A percentile compares a stretch with the other conserved stretches of the same genome.
These are phyloP conservation scores for Arachnomyces sp. DNA, from an alignment of 2,329 filamentous ascomycete genomes.

Conservation along the genomic window DNA sequence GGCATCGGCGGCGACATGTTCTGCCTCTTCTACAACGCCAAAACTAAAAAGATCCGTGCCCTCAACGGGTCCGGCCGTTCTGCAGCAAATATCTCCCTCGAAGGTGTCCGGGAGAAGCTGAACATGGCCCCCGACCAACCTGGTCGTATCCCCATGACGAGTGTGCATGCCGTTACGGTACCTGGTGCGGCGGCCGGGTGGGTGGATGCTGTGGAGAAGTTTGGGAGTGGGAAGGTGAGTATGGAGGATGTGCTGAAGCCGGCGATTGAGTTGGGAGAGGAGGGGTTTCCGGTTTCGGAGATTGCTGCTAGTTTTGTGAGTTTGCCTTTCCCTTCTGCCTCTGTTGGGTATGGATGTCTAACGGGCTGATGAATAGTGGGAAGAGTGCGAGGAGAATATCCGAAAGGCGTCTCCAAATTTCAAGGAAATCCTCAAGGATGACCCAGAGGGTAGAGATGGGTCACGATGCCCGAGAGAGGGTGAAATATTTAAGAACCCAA, in stretches of 20 bases:
- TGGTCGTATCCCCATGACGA: conserved; percentile 61
- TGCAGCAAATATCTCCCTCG: conserved; percentile 58
- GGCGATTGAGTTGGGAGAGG: conserved; percentile 76
- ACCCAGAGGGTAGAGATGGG: conserved; percentile 58
- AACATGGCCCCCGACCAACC: conserved; percentile 50
- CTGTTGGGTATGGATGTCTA: conserved; percentile 1
- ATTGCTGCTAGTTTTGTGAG: conserved; percentile 60
- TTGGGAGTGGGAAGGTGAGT: conserved; percentile 77
- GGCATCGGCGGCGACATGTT: conserved; percentile 98
- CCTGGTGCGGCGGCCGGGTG: conserved; percentile 89
- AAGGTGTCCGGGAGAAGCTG: conserved; percentile 61
- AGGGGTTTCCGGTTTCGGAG: conserved; percentile 84
- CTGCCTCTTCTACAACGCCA: conserved; percentile 81
- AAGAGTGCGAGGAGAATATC: conserved; percentile 53
- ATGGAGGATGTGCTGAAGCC: conserved; percentile 71
- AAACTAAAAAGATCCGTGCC: conserved; percentile 70
- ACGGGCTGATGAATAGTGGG: conserved; percentile 55
- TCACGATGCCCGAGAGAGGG: conserved; percentile 67
- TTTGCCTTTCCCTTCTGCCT: conserved; percentile 12
- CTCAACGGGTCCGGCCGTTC: conserved; percentile 91
- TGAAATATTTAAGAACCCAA: conserved; percentile 82
- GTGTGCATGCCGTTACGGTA: conserved; percentile 73
- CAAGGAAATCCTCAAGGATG: conserved; percentile 76
- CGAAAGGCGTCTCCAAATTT: conserved; percentile 74
- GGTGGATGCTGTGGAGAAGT: conserved; percentile 79